Conservation (phyloP, 2,329 filamentous ascomycete species). For the Pseudogymnoascus sp. region DNA sequence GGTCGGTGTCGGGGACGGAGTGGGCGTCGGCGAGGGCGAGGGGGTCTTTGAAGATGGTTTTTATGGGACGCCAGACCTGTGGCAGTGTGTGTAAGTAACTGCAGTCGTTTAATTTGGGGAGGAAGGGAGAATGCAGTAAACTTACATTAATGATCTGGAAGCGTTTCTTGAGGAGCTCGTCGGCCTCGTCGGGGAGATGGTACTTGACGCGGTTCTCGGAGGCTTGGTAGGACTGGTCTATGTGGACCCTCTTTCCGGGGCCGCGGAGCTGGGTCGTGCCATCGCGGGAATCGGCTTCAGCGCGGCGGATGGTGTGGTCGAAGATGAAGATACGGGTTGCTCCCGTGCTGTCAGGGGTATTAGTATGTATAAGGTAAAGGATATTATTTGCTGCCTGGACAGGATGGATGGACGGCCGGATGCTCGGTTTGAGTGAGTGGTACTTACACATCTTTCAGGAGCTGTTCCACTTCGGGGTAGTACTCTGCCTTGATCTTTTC, state of each 20-base stretch:
- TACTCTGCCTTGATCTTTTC: constrained; percentile 59
- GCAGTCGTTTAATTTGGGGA: neutral
- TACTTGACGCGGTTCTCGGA: constrained; percentile 62
- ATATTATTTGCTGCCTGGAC: constrained; percentile 49
- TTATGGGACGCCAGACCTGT: constrained; percentile 38
- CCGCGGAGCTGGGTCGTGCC: constrained; percentile 34
- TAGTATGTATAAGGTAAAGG: neutral
- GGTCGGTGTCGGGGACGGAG: constrained; percentile 41
- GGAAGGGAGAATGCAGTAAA: neutral
- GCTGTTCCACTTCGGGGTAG: constrained; percentile 70
- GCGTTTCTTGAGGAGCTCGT: constrained; percentile 36
- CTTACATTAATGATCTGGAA: constrained; percentile 46
- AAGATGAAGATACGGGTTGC: constrained; percentile 56
- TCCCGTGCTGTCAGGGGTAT: constrained; percentile 11
- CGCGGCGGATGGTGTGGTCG: constrained; percentile 73
- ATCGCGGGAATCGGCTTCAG: constrained; percentile 36
- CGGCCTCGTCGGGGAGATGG: constrained; percentile 41
- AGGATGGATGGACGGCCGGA: constrained; percentile 29
- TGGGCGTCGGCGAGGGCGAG: constrained; percentile 44
- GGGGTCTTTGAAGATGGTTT: constrained; percentile 44
- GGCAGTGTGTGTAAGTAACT: neutral
- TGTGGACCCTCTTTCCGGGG: constrained; percentile 65
- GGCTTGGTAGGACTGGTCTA: constrained; percentile 66
- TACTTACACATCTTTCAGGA: constrained; percentile 45
- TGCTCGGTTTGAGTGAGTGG: neutral